Evolutionary conservation across 768 basidiomycete genomes (phyloP).

Genomic region (Hygrocybe coccinea): DNA sequence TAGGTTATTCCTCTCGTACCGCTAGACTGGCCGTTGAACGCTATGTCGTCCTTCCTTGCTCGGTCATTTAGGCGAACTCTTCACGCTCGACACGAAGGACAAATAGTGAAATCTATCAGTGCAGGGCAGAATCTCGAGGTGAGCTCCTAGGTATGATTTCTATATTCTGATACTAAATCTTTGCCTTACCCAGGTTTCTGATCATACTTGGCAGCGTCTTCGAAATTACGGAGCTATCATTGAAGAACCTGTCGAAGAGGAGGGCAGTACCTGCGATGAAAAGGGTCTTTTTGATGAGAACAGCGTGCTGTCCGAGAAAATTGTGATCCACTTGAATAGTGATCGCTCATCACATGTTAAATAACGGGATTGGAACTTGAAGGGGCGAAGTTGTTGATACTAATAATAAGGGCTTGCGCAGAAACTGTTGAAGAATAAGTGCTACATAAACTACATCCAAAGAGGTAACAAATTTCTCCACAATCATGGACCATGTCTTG

Average conservation of each 20-base stretch:
- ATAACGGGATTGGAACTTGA: not conserved
- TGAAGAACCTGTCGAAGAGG: conserved; percentile 53
- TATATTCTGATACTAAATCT: not conserved
- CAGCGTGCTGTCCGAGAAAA: not conserved
- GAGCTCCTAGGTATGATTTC: conserved; percentile 10
- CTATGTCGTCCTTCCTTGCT: conserved; percentile 70
- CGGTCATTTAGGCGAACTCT: conserved; percentile 74
- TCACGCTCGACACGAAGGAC: conserved; percentile 64
- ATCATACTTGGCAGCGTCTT: conserved; percentile 51
- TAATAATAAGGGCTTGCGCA: not conserved
- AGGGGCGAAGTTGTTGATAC: too few relatives aligned
- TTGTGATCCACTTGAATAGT: not conserved
- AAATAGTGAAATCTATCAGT: conserved; percentile 73
- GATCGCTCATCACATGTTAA: not conserved
- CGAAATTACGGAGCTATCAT: conserved; percentile 63
- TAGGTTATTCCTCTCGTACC: conserved; percentile 68
- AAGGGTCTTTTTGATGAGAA: conserved; percentile 25
- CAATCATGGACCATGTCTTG: too few relatives aligned
- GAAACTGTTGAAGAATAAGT: not conserved
- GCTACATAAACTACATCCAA: not conserved
- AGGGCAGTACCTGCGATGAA: conserved; percentile 42
- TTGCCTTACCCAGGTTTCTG: conserved; percentile 42
- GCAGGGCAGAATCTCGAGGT: conserved; percentile 77
- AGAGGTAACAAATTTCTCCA: too few relatives aligned
- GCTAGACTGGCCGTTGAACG: conserved; percentile 65